Evolutionary conservation across 2,329 filamentous ascomycete species (phyloP), one percentile per base, ranked within the genome.

Genomic region (Exophiala sp.): DNA sequence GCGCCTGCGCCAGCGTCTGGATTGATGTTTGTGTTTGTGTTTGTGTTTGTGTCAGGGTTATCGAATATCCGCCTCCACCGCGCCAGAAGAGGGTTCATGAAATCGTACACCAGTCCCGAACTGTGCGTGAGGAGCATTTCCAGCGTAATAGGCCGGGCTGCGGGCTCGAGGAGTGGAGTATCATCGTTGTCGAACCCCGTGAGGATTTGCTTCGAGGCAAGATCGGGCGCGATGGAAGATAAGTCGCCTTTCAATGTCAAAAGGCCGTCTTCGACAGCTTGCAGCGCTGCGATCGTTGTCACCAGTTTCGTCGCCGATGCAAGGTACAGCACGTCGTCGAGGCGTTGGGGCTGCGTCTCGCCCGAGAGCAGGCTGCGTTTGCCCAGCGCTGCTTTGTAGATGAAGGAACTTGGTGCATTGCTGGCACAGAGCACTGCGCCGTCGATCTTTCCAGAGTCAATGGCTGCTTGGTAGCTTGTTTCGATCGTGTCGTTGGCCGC

Each of bases 251-350:
- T 68, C 0, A 80, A 64, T 1, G 62, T 62, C 0, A 80, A 58
- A 0, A 73, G 60, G 0, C 75, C 76, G 3, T 73, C 67, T 27
- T 81, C 77, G 1, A 80, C 74, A 38, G 74, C 72, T 50, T 79
- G 75, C 10, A 81, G 60, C 1, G 71, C 70, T 2, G 76, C 72
- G 45, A 81, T 71, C 2, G 71, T 70, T 2, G 77, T 71, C 46
- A 79, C 53, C 2, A 81, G 62, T 48, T 73, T 73, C 9, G 69
- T 72, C 2, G 63, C 65, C 2, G 67, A 72, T 2, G 67, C 68
- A 0, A 72, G 52, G 40, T 53, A 69, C 6, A 70, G 43, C 2
- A 70, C 60, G 30, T 68, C 64, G 48, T 71, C 70, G 1, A 67
- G 52, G 19, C 62, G 58, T 11, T 70, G 66, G 0, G 70, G 66